Percentiles rank a stretch among this genome's conserved stretches.
Conservation (phyloP, 257 asterid genomes). For the Solanum acaule region DNA sequence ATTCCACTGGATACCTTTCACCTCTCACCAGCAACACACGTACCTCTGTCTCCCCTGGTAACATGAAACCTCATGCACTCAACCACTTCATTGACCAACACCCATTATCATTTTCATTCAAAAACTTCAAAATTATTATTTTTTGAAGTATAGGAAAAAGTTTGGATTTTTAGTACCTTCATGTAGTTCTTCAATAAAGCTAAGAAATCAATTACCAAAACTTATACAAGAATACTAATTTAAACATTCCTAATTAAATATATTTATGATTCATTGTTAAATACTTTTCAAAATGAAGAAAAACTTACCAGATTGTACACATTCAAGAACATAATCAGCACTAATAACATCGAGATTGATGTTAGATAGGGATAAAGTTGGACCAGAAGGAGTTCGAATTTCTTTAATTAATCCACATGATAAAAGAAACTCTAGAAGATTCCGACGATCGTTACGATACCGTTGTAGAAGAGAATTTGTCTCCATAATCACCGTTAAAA, state of each 20-base stretch:
- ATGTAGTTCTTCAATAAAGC: neutral
- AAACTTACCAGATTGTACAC: constrained; percentile 48
- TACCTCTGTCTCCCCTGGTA: neutral
- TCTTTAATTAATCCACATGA: constrained; percentile 51
- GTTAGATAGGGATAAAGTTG: constrained; percentile 35
- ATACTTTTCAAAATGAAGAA: neutral
- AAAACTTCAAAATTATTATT: neutral
- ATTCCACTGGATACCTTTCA: neutral
- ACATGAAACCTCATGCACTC: neutral
- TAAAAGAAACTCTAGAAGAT: constrained; percentile 65
- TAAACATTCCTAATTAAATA: neutral
- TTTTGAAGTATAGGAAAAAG: neutral
- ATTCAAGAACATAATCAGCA: constrained; percentile 67
- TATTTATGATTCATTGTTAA: neutral
- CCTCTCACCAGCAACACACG: neutral
- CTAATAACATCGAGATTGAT: constrained; percentile 66
- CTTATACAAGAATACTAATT: neutral
- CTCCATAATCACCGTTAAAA: neutral
- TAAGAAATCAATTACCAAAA: neutral
- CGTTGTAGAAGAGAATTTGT: constrained; percentile 35
- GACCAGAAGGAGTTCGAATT: constrained; percentile 52
- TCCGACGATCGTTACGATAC: constrained; percentile 90
- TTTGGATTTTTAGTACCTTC: neutral
- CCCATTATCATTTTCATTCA: neutral
- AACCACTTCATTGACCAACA: neutral